Evolutionary conservation across 1,284 basidiomycete species (phyloP).

Genomic region (Marasmius tenuissimus): DNA sequence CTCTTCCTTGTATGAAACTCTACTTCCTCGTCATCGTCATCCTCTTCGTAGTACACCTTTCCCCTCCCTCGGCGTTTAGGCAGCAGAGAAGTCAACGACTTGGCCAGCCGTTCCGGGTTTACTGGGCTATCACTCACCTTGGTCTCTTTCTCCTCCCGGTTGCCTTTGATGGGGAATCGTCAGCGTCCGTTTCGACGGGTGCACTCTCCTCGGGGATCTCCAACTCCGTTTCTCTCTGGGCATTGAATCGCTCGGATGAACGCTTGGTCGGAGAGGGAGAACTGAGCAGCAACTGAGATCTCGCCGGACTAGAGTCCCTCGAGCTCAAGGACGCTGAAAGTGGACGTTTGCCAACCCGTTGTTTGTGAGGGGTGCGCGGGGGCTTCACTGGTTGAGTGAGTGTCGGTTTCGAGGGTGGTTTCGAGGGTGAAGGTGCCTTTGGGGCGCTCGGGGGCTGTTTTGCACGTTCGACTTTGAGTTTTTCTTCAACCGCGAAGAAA

Average conservation of each 20-base stretch:
- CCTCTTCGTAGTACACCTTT: neutral
- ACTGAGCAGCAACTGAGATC: constrained; percentile 22
- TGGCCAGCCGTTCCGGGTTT: neutral
- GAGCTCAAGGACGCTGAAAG: neutral
- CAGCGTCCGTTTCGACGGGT: neutral
- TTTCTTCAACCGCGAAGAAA: constrained; percentile 42
- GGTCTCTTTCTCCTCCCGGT: neutral
- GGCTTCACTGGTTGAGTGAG: constrained; percentile 21
- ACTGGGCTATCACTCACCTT: neutral
- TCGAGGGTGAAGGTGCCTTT: neutral
- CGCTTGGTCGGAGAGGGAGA: constrained; percentile 35
- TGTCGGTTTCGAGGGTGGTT: neutral
- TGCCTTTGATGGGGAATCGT: neutral
- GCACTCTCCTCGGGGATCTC: neutral
- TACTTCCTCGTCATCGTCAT: neutral
- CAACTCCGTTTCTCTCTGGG: neutral
- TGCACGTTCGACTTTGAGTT: constrained; percentile 35
- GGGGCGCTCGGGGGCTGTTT: constrained; percentile 6
- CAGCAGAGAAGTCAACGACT: constrained; percentile 1
- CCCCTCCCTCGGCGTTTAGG: neutral
- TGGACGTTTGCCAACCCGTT: constrained; percentile 12
- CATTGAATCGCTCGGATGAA: neutral
- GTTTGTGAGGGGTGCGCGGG: constrained; percentile 36
- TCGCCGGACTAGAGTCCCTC: constrained; percentile 12
- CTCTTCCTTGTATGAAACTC: neutral